phyloP scores from a whole-genome alignment of 2,329 filamentous ascomycete genomes.

The Falciphora oryzae region DNA sequence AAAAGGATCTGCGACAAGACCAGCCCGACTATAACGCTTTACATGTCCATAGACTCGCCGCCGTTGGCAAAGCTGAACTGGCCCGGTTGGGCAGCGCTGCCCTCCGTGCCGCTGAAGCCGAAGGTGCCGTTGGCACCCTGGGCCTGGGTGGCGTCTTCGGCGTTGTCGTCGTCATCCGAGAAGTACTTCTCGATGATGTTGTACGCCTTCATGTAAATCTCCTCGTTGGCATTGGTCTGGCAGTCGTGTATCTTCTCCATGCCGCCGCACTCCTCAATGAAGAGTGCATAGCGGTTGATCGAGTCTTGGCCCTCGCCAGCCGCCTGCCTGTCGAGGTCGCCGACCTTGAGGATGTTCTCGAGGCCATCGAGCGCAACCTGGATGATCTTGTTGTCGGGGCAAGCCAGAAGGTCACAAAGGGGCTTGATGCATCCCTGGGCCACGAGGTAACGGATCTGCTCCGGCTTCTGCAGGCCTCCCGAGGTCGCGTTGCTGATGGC shows the following conservation, averaged over 20 bases:
- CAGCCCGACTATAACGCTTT: conserved; percentile 21
- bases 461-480: conserved; percentile 95
- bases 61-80: conserved; percentile 91
- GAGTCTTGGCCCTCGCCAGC: conserved; percentile 66
- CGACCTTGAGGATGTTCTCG: conserved; percentile 99
- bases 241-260: conserved; percentile 99
- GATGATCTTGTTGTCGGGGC: conserved; percentile 99
- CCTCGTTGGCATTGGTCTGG: conserved; percentile 99
- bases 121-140: conserved; percentile 68
- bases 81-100: conserved; percentile 53
- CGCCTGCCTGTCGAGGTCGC: conserved; percentile 95
- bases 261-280: conserved; percentile 96
- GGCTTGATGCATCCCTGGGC: conserved; percentile 94
- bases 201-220: conserved; percentile 99
- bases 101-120: conserved; percentile 67
- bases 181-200: conserved; percentile 99
- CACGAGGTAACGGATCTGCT: conserved; percentile 95
- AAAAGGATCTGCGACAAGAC: neutral
- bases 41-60: conserved; percentile 62
- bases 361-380: conserved; percentile 96
- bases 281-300: conserved; percentile 95
- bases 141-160: conserved; percentile 68
- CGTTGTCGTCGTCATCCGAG: conserved; percentile 94
- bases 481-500: conserved; percentile 98
- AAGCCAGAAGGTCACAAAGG: conserved; percentile 87